Evolutionary conservation across 208 protist genomes (phyloP), one percentile per base, ranked within the genome.

Genomic region (Leishmania arabica): DNA sequence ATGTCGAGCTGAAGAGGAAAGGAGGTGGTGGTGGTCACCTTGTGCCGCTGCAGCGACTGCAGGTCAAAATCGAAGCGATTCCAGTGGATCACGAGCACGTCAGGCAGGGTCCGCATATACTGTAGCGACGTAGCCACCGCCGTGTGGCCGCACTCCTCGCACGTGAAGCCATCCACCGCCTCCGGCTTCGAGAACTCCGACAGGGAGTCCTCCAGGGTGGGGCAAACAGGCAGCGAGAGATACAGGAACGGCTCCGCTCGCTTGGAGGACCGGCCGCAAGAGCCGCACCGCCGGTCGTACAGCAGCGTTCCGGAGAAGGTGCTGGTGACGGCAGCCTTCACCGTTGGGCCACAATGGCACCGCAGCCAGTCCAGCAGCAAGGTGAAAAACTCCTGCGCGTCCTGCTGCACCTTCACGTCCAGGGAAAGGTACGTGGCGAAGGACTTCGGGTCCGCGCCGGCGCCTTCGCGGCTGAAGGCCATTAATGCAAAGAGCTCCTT

Each of bases 1-100:
- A 97, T 83, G 77, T 97, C 92, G 58, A 95, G 92, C 70, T 83
- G 79, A 40, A 86, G 66, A 19, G 92, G 92, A 60, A 93, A 95
- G 2, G 65, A 80, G 5, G 92, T 86, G 17, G 85, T 40, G n/a
- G 84, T 84, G 60, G 85, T 89, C 34, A 95, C 70, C 82, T 97
- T 97, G 60, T 91, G 79, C 24, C 92, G 78, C 82, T 93, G 88
- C 72, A 94, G 78, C 34, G 89, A 91, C n/a, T 89, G 71, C 68
- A 88, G 34, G 76, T 95, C 90, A 79, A 93, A 97, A 68, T 88
- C 89, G 76, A 97, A 97, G 31, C 92, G 89, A 70, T 97, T 95
- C 62, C 93, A 83, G 78, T 97, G 92, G 1, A 97, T 69, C 17
- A 95, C 69, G 37, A 97, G 77, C 19, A 95, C 91, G n/a, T 93